A percentile compares a stretch with the other conserved stretches of the same genome.
Evolutionary conservation across 768 basidiomycete genomes (phyloP).

Genomic region (Leccinum longicurvipes): DNA sequence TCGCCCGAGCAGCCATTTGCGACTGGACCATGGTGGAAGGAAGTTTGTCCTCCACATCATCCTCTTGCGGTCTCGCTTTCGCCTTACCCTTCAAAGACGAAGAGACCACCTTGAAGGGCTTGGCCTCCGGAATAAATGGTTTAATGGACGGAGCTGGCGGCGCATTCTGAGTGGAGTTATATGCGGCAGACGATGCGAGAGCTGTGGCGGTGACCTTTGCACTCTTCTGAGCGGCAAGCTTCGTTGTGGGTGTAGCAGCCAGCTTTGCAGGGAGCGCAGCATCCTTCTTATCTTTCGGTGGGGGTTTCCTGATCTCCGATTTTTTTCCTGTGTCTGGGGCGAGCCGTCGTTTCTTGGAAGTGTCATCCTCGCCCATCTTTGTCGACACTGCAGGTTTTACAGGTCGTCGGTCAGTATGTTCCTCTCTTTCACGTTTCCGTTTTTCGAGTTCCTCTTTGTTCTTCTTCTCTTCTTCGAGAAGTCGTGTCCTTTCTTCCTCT

Average conservation of each 20-base stretch:
- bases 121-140: slow-evolving; percentile 30
- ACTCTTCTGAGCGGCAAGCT: slow-evolving; percentile 34
- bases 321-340: slow-evolving; percentile 53
- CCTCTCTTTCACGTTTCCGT: slow-evolving; percentile 80
- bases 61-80: slow-evolving; percentile 46
- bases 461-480: slow-evolving; percentile 67
- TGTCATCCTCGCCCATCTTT: slow-evolving; percentile 78
- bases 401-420: slow-evolving; percentile 66
- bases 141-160: slow-evolving; percentile 27
- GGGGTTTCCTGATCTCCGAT: slow-evolving; percentile 55
- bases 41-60: slow-evolving; percentile 45
- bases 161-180: slow-evolving; percentile 38
- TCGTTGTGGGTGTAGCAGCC: slow-evolving; percentile 24
- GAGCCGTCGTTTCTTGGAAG: slow-evolving; percentile 68
- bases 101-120: slow-evolving; percentile 36
- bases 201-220: slow-evolving; percentile 31
- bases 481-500: slow-evolving; percentile 67
- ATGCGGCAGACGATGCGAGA: slow-evolving; percentile 37
- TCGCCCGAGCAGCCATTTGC: slow-evolving; percentile 70
- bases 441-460: slow-evolving; percentile 71
- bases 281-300: slow-evolving; percentile 53
- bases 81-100: slow-evolving; percentile 45
- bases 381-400: slow-evolving; percentile 40
- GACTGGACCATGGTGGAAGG: slow-evolving; percentile 62
- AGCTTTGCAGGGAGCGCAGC: slow-evolving; percentile 25